Conservation (phyloP, 2,329 filamentous ascomycete species). For the Parastagonospora nodorum region DNA sequence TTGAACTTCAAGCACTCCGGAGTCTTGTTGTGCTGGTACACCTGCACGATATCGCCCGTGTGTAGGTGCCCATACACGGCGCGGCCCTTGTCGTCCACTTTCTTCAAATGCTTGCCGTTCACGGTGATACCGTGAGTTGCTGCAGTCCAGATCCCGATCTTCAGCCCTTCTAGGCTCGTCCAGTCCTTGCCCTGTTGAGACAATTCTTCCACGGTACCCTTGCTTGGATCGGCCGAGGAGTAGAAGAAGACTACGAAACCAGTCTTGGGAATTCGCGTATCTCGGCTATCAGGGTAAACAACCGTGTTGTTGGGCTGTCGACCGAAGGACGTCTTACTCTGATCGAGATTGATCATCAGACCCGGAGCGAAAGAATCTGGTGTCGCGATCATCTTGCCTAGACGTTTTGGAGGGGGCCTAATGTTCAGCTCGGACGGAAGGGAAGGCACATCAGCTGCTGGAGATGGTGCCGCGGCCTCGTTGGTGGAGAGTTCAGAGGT, state of each 20-base stretch:
- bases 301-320: constrained; percentile 71
- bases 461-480: constrained; percentile 18
- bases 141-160: constrained; percentile 78
- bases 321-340: constrained; percentile 77
- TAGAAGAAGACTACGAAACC: constrained; percentile 72
- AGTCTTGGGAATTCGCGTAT: constrained; percentile 78
- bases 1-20: constrained; percentile 47
- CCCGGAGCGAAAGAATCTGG: constrained; percentile 68
- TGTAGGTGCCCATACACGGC: constrained; percentile 70
- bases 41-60: constrained; percentile 75
- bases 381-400: constrained; percentile 71
- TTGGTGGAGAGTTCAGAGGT: constrained; percentile 16
- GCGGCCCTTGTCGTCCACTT: constrained; percentile 57
- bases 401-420: constrained; percentile 48
- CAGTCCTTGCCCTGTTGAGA: constrained; percentile 57
- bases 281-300: constrained; percentile 64
- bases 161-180: constrained; percentile 59
- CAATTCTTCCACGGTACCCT: constrained; percentile 59
- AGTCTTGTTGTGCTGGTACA: constrained; percentile 62
- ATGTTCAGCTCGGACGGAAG: constrained; percentile 37
- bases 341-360: constrained; percentile 65
- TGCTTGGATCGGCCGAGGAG: constrained; percentile 69
- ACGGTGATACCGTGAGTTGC: constrained; percentile 76
- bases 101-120: constrained; percentile 71
- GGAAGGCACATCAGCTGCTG: constrained; percentile 23